phyloP scores from a whole-genome alignment of 176 grass and related monocot genomes.

The Dendrocalamus sinicus region DNA sequence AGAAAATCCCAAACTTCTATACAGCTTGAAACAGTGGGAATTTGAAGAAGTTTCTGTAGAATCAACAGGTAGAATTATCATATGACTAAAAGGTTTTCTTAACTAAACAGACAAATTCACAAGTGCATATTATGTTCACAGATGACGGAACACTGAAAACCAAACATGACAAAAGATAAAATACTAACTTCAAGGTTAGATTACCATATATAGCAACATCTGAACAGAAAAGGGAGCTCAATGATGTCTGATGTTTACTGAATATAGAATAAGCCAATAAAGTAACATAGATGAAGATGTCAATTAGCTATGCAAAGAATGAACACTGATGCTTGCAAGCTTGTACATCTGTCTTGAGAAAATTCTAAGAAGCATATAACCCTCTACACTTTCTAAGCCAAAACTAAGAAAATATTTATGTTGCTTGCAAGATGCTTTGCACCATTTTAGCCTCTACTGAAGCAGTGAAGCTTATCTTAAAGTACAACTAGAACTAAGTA shows the following conservation, averaged over 20 bases:
- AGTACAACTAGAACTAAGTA: constrained; percentile 26
- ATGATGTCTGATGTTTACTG: constrained; percentile 8
- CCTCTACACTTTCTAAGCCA: neutral
- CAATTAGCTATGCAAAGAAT: constrained; percentile 18
- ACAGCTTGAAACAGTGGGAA: constrained; percentile 87
- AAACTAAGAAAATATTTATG: neutral
- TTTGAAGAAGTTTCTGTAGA: constrained; percentile 94
- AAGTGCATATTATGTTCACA: neutral
- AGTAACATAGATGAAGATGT: constrained; percentile 32
- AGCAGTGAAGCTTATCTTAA: constrained; percentile 23
- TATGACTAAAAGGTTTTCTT: neutral
- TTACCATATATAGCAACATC: constrained; percentile 30
- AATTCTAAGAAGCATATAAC: constrained; percentile 6
- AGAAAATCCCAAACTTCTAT: constrained; percentile 99
- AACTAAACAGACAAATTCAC: constrained; percentile 16
- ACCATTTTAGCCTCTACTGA: neutral
- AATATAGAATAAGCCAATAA: constrained; percentile 17
- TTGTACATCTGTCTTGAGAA: neutral
- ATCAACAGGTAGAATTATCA: constrained; percentile 32
- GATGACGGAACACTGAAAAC: neutral
- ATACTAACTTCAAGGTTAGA: constrained; percentile 19
- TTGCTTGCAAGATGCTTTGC: constrained; percentile 27
- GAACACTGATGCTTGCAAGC: constrained; percentile 20
- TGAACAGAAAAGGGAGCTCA: constrained; percentile 19
- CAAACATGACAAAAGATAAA: constrained; percentile 23